Conservation (phyloP, 495 filamentous ascomycete genomes). For the Hypomontagnella monticulosa region DNA sequence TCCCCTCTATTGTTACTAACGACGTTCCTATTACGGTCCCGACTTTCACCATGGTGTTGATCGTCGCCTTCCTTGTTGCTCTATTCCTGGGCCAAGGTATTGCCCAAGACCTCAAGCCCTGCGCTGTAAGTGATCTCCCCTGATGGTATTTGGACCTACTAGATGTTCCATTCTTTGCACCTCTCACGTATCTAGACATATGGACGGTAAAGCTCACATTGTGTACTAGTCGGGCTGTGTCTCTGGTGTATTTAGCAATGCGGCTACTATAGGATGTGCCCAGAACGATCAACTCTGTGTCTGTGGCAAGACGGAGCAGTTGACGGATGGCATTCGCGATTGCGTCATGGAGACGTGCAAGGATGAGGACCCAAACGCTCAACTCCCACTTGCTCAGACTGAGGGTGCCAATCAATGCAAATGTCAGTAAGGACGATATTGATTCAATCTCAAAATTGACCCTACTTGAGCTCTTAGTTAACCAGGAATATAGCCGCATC, state of each 20-base stretch:
- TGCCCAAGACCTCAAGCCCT: constrained; percentile 29
- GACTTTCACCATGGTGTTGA: constrained; percentile 19
- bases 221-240: constrained; percentile 41
- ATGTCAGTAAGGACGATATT: constrained; percentile 42
- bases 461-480: not conserved
- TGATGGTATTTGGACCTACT: not conserved
- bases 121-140: constrained; percentile 29
- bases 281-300: constrained; percentile 41
- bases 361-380: constrained; percentile 16
- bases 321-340: constrained; percentile 43
- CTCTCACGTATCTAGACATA: not conserved
- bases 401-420: constrained; percentile 46
- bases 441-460: not conserved
- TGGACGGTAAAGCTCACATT: constrained; percentile 18
- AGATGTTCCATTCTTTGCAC: not conserved
- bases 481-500: constrained; percentile 32
- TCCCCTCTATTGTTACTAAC: not conserved
- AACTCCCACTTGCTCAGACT: constrained; percentile 30
- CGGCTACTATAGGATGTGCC: constrained; percentile 28
- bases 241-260: constrained; percentile 41
- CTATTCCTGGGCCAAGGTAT: constrained; percentile 28
- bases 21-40: not conserved
- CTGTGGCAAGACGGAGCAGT: constrained; percentile 30
- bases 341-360: constrained; percentile 39
- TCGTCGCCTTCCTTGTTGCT: constrained; percentile 18